Percentiles rank a stretch among this genome's conserved stretches.
Conservation (phyloP, 2,329 filamentous ascomycete genomes). For the Pseudogymnoascus sp. region DNA sequence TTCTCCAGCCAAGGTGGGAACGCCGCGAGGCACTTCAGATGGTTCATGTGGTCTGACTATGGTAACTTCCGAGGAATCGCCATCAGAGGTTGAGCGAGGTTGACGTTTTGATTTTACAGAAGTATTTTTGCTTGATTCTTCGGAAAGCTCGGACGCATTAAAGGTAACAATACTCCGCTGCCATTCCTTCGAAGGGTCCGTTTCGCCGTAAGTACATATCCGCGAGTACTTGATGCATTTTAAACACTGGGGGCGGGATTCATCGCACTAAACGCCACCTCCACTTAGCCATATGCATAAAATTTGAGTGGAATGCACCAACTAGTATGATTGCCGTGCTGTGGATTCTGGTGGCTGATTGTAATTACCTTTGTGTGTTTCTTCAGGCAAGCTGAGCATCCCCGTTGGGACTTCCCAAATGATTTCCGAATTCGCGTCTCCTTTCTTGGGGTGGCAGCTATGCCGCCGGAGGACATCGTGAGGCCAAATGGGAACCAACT, state of each 20-base stretch:
- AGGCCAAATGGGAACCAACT: neutral
- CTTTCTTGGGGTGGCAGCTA: neutral
- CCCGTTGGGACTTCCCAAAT: neutral
- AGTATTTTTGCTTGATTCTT: neutral
- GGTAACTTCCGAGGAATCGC: neutral
- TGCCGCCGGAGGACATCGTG: neutral
- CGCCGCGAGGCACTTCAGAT: neutral
- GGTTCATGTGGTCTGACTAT: neutral
- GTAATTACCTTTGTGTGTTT: neutral
- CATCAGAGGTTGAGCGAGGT: neutral
- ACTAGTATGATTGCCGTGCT: neutral
- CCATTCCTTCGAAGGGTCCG: neutral
- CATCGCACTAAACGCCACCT: neutral
- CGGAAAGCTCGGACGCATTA: neutral
- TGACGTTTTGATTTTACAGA: neutral
- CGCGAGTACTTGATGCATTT: slow-evolving; percentile 7
- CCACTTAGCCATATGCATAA: neutral
- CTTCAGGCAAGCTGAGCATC: neutral
- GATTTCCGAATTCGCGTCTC: neutral
- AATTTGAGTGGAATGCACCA: neutral
- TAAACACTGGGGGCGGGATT: neutral
- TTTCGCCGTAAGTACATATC: neutral
- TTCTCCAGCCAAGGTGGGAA: neutral
- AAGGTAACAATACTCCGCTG: neutral
- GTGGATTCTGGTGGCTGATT: neutral